Base-by-base conservation (phyloP, 345 rosid genomes). In the Abelmoschus esculentus region DNA sequence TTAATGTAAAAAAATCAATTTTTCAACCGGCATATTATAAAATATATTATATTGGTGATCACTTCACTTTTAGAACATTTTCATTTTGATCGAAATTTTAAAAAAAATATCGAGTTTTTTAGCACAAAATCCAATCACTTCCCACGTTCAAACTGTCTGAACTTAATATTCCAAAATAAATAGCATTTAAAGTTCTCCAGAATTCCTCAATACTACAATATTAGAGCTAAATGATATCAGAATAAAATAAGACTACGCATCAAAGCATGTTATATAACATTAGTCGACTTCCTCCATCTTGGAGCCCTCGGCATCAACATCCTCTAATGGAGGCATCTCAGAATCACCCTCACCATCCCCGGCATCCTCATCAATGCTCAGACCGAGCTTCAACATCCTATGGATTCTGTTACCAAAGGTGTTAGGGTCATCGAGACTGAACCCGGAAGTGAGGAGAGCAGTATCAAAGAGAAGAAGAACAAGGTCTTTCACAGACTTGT, bases 271-370 rank as follows among this genome's bases (percentile, higher is more conserved):
- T 2, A 22, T 2, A 22, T 22, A 22, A 22, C 26, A 73, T 85
- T 83, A 89, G 54, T 91, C 97, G 11, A 91, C 97, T 71, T 89
- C 97, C 79, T 91, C 97, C 96, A 91, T 91, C 91, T 91, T 91
- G 96, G 86, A 81, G 61, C 89, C 91, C 76, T 91, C 92, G 0
- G 90, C 90, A 64, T 86, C 97, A 0, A 80, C 86, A 0, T 87
- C 96, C 81, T 89, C 96, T 61, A 91, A 74, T 0, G 92, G 78
- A 0, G 91, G 97, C 87, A 89, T 86, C 19, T 88, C 96, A 1
- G 90, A 81, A 53, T 92, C 98, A 0, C 28, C 88, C 40, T 92
- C 98, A 0, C 50, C 89, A 19, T 88, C 92, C 2, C 72, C 91
- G 3, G 83, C 89, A 11, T 89, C 97, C 76, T 89, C 95, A 0